Conservation (phyloP, 768 basidiomycete genomes). For the Tremella fuciformis region DNA sequence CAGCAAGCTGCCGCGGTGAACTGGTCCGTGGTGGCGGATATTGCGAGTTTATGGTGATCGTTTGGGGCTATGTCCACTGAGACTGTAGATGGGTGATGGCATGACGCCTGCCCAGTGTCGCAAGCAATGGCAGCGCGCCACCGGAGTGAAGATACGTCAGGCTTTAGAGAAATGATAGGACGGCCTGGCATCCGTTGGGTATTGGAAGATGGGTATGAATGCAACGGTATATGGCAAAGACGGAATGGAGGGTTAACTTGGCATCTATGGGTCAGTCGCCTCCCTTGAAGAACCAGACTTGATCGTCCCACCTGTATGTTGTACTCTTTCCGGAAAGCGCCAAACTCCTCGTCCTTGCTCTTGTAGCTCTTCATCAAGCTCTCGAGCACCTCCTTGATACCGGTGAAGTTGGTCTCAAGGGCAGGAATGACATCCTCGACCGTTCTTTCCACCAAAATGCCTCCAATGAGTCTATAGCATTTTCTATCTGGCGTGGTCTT, state of each 20-base stretch:
- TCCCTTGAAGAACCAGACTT: not conserved
- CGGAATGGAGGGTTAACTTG: not conserved
- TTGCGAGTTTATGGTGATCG: constrained; percentile 6
- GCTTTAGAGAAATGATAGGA: constrained; percentile 17
- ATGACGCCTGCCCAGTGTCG: constrained; percentile 19
- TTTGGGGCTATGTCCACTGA: not conserved
- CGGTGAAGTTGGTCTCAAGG: constrained; percentile 64
- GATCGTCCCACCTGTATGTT: constrained; percentile 59
- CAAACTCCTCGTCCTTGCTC: constrained; percentile 51
- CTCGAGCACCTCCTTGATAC: constrained; percentile 76
- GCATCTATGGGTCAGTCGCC: not conserved
- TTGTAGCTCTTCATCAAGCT: constrained; percentile 83
- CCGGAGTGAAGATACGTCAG: constrained; percentile 22
- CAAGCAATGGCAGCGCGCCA: constrained; percentile 29
- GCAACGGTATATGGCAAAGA: not conserved
- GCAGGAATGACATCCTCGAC: constrained; percentile 92
- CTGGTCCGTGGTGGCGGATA: constrained; percentile 24
- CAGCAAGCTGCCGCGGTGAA: constrained; percentile 9
- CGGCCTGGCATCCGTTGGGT: not conserved
- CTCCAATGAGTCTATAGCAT: constrained; percentile 95
- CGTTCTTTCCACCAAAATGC: constrained; percentile 90
- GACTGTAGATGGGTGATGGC: constrained; percentile 24
- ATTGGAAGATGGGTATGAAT: not conserved
- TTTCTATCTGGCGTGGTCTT: constrained; percentile 82
- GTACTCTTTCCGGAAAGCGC: constrained; percentile 46